Evolutionary conservation across 2,329 filamentous ascomycete species (phyloP).

Genomic region (Thermothelomyces thermophilus): DNA sequence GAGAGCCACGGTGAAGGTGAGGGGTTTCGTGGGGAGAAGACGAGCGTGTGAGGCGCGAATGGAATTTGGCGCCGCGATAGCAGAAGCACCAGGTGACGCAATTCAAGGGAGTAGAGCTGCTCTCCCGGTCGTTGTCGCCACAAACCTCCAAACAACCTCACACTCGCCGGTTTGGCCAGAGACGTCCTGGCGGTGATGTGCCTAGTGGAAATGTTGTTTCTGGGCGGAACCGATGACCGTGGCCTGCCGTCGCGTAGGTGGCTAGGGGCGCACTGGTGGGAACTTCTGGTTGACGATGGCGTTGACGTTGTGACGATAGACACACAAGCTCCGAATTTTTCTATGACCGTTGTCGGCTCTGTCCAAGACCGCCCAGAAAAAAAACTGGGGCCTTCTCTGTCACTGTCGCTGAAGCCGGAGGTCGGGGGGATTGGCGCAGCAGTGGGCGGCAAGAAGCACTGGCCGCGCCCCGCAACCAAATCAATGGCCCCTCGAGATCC

Average conservation of each 20-base stretch:
- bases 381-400: conserved; percentile 15
- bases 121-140: conserved; percentile 2
- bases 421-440: conserved; percentile 16
- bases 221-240: neutral
- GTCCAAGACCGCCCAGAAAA: conserved; percentile 17
- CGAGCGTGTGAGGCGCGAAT: neutral
- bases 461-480: conserved; percentile 4
- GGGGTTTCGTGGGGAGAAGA: conserved; percentile 24
- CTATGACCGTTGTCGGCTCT: conserved; percentile 25
- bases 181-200: neutral
- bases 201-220: neutral
- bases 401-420: conserved; percentile 15
- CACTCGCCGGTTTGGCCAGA: neutral
- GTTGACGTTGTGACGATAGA: conserved; percentile 14
- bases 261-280: neutral
- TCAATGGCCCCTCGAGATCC: conserved; percentile 3
- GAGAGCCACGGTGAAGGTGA: conserved; percentile 52
- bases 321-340: conserved; percentile 21
- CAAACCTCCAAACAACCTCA: conserved; percentile 4
- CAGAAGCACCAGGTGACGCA: conserved; percentile 20
- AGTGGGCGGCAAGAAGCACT: conserved; percentile 3
- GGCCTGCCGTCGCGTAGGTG: conserved; percentile 8
- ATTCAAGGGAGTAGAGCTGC: conserved; percentile 8
- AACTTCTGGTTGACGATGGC: neutral
- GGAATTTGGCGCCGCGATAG: conserved; percentile 10